phyloP scores from a whole-genome alignment of 202 grass and related monocot genomes.

The Elaeis oleifera region DNA sequence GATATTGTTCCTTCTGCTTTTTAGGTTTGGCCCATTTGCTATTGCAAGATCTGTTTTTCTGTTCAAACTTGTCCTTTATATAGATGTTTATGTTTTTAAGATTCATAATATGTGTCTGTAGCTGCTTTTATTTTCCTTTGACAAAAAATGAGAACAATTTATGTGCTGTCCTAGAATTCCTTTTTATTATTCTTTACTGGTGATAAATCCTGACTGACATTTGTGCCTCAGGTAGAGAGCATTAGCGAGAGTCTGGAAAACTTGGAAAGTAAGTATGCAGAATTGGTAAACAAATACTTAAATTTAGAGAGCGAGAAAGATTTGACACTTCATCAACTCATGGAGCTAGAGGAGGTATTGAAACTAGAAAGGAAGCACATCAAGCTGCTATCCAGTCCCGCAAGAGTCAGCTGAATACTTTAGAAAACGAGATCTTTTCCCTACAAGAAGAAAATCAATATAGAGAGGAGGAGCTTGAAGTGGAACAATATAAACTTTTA shows the following conservation, averaged over 20 bases:
- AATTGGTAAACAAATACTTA: conserved; percentile 48
- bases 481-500: conserved; percentile 48
- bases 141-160: no score
- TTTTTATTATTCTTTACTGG: no score
- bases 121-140: no score
- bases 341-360: conserved; percentile 42
- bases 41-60: no score
- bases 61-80: no score
- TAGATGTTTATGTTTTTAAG: no score
- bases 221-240: conserved; percentile 54
- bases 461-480: conserved; percentile 52
- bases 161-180: no score
- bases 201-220: not conserved
- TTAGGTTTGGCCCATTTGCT: no score
- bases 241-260: conserved; percentile 42
- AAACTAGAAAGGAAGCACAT: conserved; percentile 42
- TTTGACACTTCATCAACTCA: conserved; percentile 29
- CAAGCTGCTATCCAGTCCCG: conserved; percentile 32
- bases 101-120: no score
- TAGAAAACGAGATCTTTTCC: conserved; percentile 44
- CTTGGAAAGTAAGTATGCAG: conserved; percentile 55
- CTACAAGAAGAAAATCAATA: conserved; percentile 41
- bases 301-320: conserved; percentile 69
- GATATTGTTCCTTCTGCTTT: no score
- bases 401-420: conserved; percentile 26